Evolutionary conservation across 2,329 filamentous ascomycete species (phyloP).

Genomic region (Ascochyta pisi): DNA sequence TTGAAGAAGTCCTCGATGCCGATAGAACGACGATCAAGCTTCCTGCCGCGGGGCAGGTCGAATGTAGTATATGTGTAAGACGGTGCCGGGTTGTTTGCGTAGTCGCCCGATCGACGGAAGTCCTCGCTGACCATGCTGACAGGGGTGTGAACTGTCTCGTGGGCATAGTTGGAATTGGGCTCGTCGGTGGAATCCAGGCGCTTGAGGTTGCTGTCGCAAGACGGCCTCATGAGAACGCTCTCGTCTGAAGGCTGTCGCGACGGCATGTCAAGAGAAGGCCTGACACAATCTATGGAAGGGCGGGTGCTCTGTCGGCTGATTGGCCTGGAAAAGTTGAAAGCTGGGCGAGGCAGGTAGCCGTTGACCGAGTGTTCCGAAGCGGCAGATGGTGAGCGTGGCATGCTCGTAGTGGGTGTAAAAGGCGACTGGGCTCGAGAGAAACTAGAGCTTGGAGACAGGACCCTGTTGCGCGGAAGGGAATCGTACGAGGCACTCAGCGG

Average conservation of each 20-base stretch:
- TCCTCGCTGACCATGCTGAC: conserved; percentile 75
- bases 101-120: conserved; percentile 63
- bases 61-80: conserved; percentile 91
- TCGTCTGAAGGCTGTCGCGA: conserved; percentile 48
- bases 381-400: conserved; percentile 81
- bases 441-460: conserved; percentile 75
- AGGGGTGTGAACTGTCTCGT: conserved; percentile 72
- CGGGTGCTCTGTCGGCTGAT: conserved; percentile 73
- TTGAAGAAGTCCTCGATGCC: conserved; percentile 50
- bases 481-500: conserved; percentile 66
- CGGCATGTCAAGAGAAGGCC: conserved; percentile 45
- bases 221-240: conserved; percentile 46
- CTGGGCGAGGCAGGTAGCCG: conserved; percentile 69
- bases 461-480: conserved; percentile 69
- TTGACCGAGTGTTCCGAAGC: conserved; percentile 79
- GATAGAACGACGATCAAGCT: conserved; percentile 67
- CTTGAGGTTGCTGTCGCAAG: conserved; percentile 46
- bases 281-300: conserved; percentile 52
- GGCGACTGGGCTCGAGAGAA: conserved; percentile 67
- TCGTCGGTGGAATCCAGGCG: conserved; percentile 52
- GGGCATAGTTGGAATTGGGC: conserved; percentile 66
- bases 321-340: conserved; percentile 94
- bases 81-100: conserved; percentile 62
- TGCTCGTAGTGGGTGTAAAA: conserved; percentile 65
- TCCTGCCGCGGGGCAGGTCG: conserved; percentile 80